Base-by-base conservation (phyloP, 2,329 filamentous ascomycete species). In the Colletotrichum filicis region DNA sequence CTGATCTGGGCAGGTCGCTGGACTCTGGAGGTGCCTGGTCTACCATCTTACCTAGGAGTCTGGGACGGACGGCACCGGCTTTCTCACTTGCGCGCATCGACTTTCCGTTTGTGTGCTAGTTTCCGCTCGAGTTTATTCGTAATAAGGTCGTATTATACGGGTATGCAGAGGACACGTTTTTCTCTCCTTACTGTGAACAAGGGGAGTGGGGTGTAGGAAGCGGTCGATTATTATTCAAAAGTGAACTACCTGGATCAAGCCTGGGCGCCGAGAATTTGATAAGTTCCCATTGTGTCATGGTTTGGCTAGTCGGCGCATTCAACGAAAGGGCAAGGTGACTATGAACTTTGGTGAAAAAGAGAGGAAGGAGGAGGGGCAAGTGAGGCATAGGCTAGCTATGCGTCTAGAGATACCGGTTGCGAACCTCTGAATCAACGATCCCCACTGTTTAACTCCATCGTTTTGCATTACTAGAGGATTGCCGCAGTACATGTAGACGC, bases 121-220 rank as follows among this genome's bases (percentile, higher is more conserved):
- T 26, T 12, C 19, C 42, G 42, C 46, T 52, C 19, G 59, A 62
- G 24, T 62, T n/a, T 37, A 42, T 5, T 49, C 16, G 16, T 30
- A 30, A n/a, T 11, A 49, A 30, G 59, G 26, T 62, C 42, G 42
- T 42, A 59, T 42, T 22, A 9, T 32, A 30, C 59, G 42, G 59
- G 59, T 62, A 62, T 62, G 59, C 59, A 62, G 5, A 62, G 42
- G 59, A 52, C 32, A 59, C 56, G 56, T 59, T 59, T 62, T 62
- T 24, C 16, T 28, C 35, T 46, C 42, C 42, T 32, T 12, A 62
- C 28, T 62, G 37, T 22, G 12, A 11, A 9, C 46, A 12, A 24
- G 42, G 58, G 26, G n/a, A 49, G 30, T 19, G 42, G 16, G 16
- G 42, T 19, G 8, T 16, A 7, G 16, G 42, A 19, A n/a, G 42